Percentiles rank a stretch among this genome's conserved stretches.
Conservation (phyloP, 2,329 filamentous ascomycete species). For the Chaetomium globosum region DNA sequence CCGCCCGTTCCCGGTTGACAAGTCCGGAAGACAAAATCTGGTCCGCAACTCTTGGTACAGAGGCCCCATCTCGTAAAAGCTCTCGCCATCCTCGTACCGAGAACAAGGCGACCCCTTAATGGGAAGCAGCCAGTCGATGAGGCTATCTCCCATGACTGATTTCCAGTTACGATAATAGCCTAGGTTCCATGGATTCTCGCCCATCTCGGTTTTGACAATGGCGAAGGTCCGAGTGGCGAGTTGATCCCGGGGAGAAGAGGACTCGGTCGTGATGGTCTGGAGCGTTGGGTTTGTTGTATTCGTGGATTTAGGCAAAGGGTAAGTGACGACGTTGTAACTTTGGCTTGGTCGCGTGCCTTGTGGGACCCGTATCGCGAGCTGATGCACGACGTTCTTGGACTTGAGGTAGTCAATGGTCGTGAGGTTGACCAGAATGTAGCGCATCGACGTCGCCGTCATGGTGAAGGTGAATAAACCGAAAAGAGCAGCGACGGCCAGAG, state of each 20-base stretch:
- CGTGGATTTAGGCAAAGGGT: constrained; percentile 53
- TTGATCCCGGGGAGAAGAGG: constrained; percentile 44
- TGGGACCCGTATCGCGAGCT: constrained; percentile 74
- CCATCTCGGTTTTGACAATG: constrained; percentile 70
- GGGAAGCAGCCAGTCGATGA: constrained; percentile 80
- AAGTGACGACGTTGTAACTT: constrained; percentile 57
- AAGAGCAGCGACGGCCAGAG: constrained; percentile 66
- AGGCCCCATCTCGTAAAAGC: constrained; percentile 69
- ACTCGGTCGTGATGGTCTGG: constrained; percentile 26
- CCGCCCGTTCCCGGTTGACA: constrained; percentile 25
- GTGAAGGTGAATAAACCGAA: constrained; percentile 79
- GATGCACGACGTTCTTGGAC: constrained; percentile 63
- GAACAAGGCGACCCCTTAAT: constrained; percentile 73
- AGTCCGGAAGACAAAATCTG: constrained; percentile 44
- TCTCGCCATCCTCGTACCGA: constrained; percentile 64
- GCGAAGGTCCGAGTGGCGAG: constrained; percentile 71
- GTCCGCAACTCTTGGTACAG: constrained; percentile 60
- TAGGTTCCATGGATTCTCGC: constrained; percentile 85
- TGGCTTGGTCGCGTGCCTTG: constrained; percentile 48
- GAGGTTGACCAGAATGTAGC: constrained; percentile 71
- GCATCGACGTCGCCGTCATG: constrained; percentile 74
- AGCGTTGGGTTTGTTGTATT: constrained; percentile 34
- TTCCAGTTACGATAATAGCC: constrained; percentile 71
- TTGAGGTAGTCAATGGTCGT: constrained; percentile 83
- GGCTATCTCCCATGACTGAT: constrained; percentile 72